Percentiles rank a stretch among this genome's conserved stretches.
phyloP scores from a whole-genome alignment of 176 grass and related monocot species.

The Tillandsia leiboldiana region DNA sequence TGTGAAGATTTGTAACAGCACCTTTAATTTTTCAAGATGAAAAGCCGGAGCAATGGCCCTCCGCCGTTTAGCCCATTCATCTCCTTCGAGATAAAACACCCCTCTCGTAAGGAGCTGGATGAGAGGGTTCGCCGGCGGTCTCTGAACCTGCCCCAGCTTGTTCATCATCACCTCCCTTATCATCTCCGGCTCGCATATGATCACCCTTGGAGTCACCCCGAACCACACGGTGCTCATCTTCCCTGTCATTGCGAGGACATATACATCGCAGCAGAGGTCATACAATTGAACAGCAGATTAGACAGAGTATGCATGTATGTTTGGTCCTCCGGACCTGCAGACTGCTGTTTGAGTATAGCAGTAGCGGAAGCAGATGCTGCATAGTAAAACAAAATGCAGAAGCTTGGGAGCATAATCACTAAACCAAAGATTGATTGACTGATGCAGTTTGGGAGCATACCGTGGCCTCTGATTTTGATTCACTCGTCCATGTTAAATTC shows the following conservation, averaged over 20 bases:
- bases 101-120: conserved; percentile 7
- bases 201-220: conserved; percentile 8
- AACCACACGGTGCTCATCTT: background rate
- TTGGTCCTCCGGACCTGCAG: no score
- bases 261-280: background rate
- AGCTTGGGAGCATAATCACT: no score
- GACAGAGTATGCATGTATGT: no score
- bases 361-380: no score
- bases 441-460: no score
- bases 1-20: background rate
- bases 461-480: no score
- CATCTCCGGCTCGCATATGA: background rate
- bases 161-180: conserved; percentile 2
- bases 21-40: conserved; percentile 39
- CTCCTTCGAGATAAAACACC: conserved; percentile 15
- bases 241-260: background rate
- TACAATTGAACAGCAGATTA: background rate
- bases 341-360: no score
- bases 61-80: conserved; percentile 26
- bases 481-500: rapidly evolving
- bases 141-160: background rate
- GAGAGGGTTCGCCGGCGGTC: conserved; percentile 2
- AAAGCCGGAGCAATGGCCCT: conserved; percentile 34
- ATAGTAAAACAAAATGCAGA: no score
- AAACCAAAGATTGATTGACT: no score